Base-by-base conservation (phyloP, 2,329 filamentous ascomycete species). In the Botrytis pseudocinerea region DNA sequence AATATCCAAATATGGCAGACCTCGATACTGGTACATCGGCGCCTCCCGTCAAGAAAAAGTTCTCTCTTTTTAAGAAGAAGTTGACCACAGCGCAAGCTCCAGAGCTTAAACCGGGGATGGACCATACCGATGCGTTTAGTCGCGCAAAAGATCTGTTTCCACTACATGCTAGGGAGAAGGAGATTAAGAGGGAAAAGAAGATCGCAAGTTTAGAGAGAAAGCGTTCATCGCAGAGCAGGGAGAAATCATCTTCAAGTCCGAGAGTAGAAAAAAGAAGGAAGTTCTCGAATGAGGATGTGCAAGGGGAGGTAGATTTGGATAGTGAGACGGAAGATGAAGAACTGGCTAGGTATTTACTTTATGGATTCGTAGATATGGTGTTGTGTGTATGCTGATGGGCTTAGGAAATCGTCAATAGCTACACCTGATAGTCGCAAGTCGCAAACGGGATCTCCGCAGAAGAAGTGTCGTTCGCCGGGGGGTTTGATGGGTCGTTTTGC, bases 21-120 rank as follows among this genome's bases (percentile, higher is more conserved):
- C n/a, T 14, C 8, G 22, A 63, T 35, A 44, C 60, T 20, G 63
- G 61, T 6, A 46, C 62, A 32, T 35, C 72, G 25, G 63, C 73
- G 16, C 74, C 74, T 54, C 73, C 74, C 22, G 57, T 48, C 10
- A 69, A 62, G 16, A 77, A 81, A 75, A 77, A 81, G 76, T 71
- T 83, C 57, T 85, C 84, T 0, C 83, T 89, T 28, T 90, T 90
- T 81, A 89, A 86, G 69, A 87, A 68, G 70, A 51, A 86, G 75
- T 85, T 87, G 64, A 80, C 83, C 35, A 87, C 85, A 84, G 84
- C 85, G 25, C 73, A 75, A 70, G 66, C 70, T n/a, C 80, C 79
- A 40, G 79, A 82, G 38, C 78, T 78, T 44, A 82, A 83, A 74
- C 51, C 70, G 5, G 79, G 81, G 40, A 74, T 76, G n/a, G 77